Percentiles rank a stretch among this genome's conserved stretches.
Conservation (phyloP, 2,329 filamentous ascomycete species). For the Fusarium scirpi region DNA sequence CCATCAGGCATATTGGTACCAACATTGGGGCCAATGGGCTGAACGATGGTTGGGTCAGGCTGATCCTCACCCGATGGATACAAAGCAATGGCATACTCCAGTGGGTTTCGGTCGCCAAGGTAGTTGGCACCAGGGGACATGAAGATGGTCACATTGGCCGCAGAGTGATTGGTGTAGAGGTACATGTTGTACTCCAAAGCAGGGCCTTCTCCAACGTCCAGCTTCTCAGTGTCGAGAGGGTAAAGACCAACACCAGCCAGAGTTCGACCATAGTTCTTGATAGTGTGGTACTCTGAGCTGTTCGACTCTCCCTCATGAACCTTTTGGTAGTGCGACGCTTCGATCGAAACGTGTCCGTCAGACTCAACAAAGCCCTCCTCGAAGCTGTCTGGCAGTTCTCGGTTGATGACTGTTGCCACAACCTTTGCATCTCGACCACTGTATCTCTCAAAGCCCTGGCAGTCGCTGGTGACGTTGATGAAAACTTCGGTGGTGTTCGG, state of each 20-base stretch:
- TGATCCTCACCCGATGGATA: constrained; percentile 53
- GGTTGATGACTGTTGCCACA: constrained; percentile 66
- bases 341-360: constrained; percentile 67
- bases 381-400: constrained; percentile 63
- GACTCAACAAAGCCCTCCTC: constrained; percentile 71
- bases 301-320: constrained; percentile 49
- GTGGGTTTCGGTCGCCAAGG: constrained; percentile 60
- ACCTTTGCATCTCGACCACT: constrained; percentile 58
- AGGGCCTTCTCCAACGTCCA: constrained; percentile 62
- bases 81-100: constrained; percentile 64
- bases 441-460: constrained; percentile 57
- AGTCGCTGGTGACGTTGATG: constrained; percentile 65
- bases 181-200: constrained; percentile 72
- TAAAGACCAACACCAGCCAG: constrained; percentile 68
- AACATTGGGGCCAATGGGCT: constrained; percentile 28
- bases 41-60: constrained; percentile 17
- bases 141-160: constrained; percentile 59
- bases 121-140: constrained; percentile 67
- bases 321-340: constrained; percentile 64
- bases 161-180: constrained; percentile 65
- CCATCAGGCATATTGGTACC: constrained; percentile 33
- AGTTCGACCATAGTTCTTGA: constrained; percentile 69
- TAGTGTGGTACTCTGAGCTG: constrained; percentile 61
- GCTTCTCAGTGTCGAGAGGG: constrained; percentile 63
- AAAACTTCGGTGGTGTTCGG: constrained; percentile 60